phyloP scores from a whole-genome alignment of 192 early-diverging fungal genomes.

The Rhizophagus sp. region DNA sequence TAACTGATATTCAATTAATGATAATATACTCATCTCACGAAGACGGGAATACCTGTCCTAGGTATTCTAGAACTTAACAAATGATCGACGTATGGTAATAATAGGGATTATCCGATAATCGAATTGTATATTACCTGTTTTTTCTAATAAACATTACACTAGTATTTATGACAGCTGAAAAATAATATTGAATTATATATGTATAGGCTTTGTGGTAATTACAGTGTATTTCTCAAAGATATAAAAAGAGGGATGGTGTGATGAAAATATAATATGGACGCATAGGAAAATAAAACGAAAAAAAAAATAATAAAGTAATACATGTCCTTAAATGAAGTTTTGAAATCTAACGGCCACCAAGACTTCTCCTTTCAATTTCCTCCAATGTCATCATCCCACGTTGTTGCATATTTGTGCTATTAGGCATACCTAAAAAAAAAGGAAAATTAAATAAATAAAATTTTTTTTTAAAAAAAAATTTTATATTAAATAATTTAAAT shows the following conservation, averaged over 20 bases:
- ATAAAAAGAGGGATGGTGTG: constrained; percentile 1
- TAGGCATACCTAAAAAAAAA: constrained; percentile 14
- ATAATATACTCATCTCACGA: not conserved
- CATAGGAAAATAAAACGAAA: not conserved
- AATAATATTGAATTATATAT: constrained; percentile 24
- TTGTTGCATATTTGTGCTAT: constrained; percentile 23
- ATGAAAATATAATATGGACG: constrained; percentile 6
- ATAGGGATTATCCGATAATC: not conserved
- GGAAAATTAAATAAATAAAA: not conserved
- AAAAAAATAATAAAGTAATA: not conserved
- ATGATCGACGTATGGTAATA: not conserved
- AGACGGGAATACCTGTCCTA: not conserved
- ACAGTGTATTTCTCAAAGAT: constrained; percentile 16
- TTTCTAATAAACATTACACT: not conserved
- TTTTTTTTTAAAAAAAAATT: not conserved
- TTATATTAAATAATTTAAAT: not conserved
- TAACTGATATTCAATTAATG: not conserved
- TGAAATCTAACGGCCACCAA: constrained; percentile 26
- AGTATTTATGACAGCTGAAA: not conserved
- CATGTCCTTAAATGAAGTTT: not conserved
- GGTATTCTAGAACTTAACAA: not conserved
- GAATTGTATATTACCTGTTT: not conserved
- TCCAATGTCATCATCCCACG: constrained; percentile 33
- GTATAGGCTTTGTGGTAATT: constrained; percentile 17
- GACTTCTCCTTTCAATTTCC: constrained; percentile 29